A percentile compares a stretch with the other conserved stretches of the same genome.
These are phyloP conservation scores for Melastoma candidum DNA, from an alignment of 441 rosid genomes.

Conservation along the genomic window DNA sequence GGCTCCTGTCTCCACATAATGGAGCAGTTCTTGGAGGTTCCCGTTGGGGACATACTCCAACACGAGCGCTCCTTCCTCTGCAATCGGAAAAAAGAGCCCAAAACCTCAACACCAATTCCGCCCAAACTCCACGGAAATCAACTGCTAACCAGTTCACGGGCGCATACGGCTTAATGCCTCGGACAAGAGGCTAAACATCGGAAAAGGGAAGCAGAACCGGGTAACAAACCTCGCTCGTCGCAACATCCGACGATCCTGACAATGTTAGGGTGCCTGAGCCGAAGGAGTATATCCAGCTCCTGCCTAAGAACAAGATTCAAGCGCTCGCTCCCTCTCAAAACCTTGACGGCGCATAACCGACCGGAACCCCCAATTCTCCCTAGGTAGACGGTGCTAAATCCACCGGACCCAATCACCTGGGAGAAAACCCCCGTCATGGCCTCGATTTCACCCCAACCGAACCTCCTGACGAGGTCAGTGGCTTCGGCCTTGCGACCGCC, in stretches of 20 bases:
- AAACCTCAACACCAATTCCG: neutral
- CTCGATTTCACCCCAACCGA: slow-evolving; percentile 25
- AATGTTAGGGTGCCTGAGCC: slow-evolving; percentile 52
- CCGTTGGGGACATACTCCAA: slow-evolving; percentile 63
- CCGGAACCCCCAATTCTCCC: slow-evolving; percentile 24
- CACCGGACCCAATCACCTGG: slow-evolving; percentile 58
- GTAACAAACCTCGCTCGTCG: slow-evolving; percentile 39
- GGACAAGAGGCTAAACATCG: neutral
- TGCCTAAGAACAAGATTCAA: slow-evolving; percentile 49
- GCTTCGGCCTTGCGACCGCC: no score
- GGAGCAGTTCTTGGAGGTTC: slow-evolving; percentile 57
- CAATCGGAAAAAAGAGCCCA: neutral
- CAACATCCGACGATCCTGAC: slow-evolving; percentile 70
- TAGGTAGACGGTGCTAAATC: slow-evolving; percentile 68
- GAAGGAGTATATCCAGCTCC: slow-evolving; percentile 62
- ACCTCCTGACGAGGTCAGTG: no score
- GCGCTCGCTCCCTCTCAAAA: slow-evolving; percentile 43
- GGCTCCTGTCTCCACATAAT: slow-evolving; percentile 14
- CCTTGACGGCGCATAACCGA: slow-evolving; percentile 47
- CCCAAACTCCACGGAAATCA: neutral
- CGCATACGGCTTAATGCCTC: neutral
- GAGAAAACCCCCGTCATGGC: slow-evolving; percentile 39
- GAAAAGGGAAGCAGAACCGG: neutral
- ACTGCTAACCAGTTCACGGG: neutral
- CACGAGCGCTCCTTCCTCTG: slow-evolving; percentile 63